Evolutionary conservation across 108 stramenopile genomes (phyloP).

Genomic region (Pelagomonas calceolata): DNA sequence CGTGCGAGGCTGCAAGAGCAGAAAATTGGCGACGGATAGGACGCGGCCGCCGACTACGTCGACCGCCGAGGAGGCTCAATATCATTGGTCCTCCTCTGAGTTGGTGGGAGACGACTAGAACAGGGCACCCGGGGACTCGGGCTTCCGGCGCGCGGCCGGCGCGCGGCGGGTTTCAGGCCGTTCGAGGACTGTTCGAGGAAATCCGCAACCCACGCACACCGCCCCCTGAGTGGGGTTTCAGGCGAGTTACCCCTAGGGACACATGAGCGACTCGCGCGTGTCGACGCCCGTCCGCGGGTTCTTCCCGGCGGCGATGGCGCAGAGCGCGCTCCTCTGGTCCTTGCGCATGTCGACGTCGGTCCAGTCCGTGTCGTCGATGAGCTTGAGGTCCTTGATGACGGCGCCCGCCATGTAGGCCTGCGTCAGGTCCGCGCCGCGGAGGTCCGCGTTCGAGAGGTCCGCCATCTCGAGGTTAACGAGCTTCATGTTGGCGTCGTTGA

Average conservation of each 20-base stretch:
- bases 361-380: constrained; percentile 75
- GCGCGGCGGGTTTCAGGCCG: too few species aligned
- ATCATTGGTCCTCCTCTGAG: too few species aligned
- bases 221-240: too few species aligned
- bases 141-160: too few species aligned
- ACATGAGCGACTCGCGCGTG: constrained; percentile 79
- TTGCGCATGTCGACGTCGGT: constrained; percentile 65
- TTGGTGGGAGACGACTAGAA: too few species aligned
- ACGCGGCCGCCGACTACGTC: too few species aligned
- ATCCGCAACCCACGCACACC: too few species aligned
- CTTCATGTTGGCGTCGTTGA: constrained; percentile 30
- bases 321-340: constrained; percentile 80
- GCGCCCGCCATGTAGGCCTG: constrained; percentile 82
- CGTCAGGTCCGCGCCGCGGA: constrained; percentile 61
- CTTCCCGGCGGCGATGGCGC: constrained; percentile 77
- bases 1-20: too few species aligned
- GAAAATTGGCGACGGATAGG: too few species aligned
- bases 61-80: too few species aligned
- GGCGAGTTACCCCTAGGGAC: constrained; percentile 6
- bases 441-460: constrained; percentile 26
- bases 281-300: constrained; percentile 81
- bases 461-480: constrained; percentile 67
- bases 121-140: too few species aligned
- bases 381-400: constrained; percentile 64
- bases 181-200: too few species aligned